A percentile compares a stretch with the other conserved stretches of the same genome.
Evolutionary conservation across 1,139 yeast genomes (phyloP).

Genomic region (Hansenula sp.): DNA sequence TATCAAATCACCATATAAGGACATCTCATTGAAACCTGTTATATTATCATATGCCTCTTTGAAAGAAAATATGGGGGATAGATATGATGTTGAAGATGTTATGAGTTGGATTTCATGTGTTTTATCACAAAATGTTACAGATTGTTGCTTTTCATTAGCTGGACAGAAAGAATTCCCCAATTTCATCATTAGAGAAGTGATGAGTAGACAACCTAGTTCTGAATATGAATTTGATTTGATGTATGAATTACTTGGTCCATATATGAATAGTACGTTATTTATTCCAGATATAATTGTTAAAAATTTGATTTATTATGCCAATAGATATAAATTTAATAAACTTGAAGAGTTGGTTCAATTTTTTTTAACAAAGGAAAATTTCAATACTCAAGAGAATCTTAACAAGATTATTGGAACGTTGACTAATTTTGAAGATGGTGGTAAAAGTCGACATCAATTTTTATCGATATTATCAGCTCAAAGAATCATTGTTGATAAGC

Average conservation of each 20-base stretch:
- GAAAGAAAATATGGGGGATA: neutral
- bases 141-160: slow-evolving; percentile 27
- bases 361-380: neutral
- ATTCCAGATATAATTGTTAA: neutral
- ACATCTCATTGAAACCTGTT: neutral
- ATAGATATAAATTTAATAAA: neutral
- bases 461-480: slow-evolving; percentile 1
- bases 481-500: neutral
- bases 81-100: slow-evolving; percentile 15
- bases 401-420: neutral
- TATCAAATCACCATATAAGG: neutral
- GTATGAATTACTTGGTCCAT: slow-evolving; percentile 7
- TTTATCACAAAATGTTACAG: slow-evolving; percentile 19
- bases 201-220: slow-evolving; percentile 24
- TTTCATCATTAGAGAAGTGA: slow-evolving; percentile 25
- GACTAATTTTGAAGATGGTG: neutral
- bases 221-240: slow-evolving; percentile 21
- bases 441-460: neutral
- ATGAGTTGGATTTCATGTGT: slow-evolving; percentile 27
- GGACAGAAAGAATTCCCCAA: slow-evolving; percentile 23
- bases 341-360: neutral
- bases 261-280: neutral
- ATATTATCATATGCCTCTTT: neutral
- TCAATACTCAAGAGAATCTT: neutral
- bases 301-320: neutral